Conservation (phyloP, 371 early-diverging fungal genomes). For the Capniomyces stellatus region DNA sequence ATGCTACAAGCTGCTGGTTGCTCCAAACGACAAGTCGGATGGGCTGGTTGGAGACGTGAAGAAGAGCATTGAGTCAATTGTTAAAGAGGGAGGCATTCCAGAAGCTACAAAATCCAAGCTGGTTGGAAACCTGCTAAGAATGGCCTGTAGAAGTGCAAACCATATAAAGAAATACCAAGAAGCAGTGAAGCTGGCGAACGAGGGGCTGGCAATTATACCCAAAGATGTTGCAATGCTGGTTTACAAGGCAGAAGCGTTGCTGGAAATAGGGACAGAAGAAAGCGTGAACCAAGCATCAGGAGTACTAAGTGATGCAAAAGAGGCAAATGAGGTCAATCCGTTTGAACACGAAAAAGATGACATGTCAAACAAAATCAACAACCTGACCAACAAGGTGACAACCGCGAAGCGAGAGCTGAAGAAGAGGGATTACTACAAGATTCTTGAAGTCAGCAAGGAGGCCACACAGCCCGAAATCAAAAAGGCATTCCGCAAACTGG, state of each 20-base stretch:
- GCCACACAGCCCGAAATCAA: constrained; percentile 71
- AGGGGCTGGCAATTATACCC: constrained; percentile 25
- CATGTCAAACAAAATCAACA: neutral
- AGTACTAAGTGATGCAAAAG: constrained; percentile 42
- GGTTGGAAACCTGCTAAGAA: constrained; percentile 3
- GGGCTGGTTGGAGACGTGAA: constrained; percentile 34
- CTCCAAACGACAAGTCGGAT: constrained; percentile 10
- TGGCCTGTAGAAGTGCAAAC: constrained; percentile 39
- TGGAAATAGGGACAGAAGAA: constrained; percentile 28
- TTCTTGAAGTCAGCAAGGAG: constrained; percentile 60
- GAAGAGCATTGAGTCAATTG: constrained; percentile 18
- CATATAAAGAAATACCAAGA: constrained; percentile 26
- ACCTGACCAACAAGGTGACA: constrained; percentile 29
- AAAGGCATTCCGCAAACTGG: constrained; percentile 80
- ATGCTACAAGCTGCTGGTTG: constrained; percentile 41
- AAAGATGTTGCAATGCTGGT: constrained; percentile 51
- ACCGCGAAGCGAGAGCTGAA: constrained; percentile 45
- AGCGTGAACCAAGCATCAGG: constrained; percentile 47
- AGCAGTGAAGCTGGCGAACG: constrained; percentile 24
- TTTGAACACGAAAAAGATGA: neutral
- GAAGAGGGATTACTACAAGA: constrained; percentile 83
- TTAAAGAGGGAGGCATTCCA: constrained; percentile 4
- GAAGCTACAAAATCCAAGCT: constrained; percentile 9
- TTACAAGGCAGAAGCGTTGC: constrained; percentile 42
- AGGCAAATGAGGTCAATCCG: constrained; percentile 20